Evolutionary conservation across 2,329 filamentous ascomycete species (phyloP), one percentile per base, ranked within the genome.

Genomic region (Cordyceps sp.): DNA sequence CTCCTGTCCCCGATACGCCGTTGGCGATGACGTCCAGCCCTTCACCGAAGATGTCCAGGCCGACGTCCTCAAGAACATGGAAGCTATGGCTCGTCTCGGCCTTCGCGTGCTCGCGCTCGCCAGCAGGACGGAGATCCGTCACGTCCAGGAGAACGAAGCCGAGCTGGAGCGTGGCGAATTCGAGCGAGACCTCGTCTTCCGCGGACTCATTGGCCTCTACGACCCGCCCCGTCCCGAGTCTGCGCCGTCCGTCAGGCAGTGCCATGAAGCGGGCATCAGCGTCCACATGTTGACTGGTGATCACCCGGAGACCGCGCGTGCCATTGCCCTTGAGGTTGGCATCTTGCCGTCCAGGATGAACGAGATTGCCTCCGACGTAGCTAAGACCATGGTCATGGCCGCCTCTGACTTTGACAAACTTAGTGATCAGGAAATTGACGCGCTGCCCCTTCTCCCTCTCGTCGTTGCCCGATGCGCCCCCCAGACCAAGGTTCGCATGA

Each of bases 221-320:
- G 77, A 82, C 37, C 77, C 78, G 4, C 78, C 77, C 39, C 74
- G 77, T 2, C 62, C 69, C 0, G 78, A 81, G 45, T 76, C 76
- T 4, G 69, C 63, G 2, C 65, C 58, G 2, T 68, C 71, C 0
- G 71, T 78, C 28, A 50, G 55, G 17, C 55, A 58, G 33, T 77
- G 71, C 42, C 69, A 73, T 37, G 57, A 64, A 34, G 73, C 73
- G 23, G 73, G 73, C 17, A 68, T 78, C 32, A 62, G 64, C 34
- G 73, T 78, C 10, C 72, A 77, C 45, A 78, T 78, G 73, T 60
- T 78, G n/a, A 80, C 75, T 14, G 75, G 74, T 36, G 74, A 80
- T 37, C 73, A 79, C 43, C 69, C 69, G 0, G 66, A 69, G 29
- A 80, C 73, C 17, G 75, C 73, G 4, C 60, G 63, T 23, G 73